Evolutionary conservation across 2,329 filamentous ascomycete species (phyloP).

Genomic region (Tetracladium maxilliforme): DNA sequence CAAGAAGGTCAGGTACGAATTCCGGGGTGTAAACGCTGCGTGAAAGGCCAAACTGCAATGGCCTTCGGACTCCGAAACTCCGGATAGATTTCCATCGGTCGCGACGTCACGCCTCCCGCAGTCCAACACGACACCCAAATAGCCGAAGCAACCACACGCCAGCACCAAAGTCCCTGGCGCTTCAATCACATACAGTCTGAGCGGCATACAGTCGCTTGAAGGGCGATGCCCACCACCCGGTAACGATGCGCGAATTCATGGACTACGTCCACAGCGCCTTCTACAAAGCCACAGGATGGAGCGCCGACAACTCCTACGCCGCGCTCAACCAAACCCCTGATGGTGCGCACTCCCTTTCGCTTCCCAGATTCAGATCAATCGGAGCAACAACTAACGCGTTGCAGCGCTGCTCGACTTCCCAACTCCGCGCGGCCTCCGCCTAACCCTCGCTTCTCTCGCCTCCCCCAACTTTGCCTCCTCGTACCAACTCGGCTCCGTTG

Average conservation of each 20-base stretch:
- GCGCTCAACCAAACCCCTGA: conserved; percentile 71
- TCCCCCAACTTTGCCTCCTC: conserved; percentile 89
- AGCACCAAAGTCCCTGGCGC: too few relatives aligned
- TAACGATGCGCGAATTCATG: conserved; percentile 85
- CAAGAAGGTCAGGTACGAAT: too few relatives aligned
- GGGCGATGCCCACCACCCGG: neutral
- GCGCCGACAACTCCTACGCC: conserved; percentile 82
- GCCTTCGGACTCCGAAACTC: too few relatives aligned
- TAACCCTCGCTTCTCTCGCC: conserved; percentile 82
- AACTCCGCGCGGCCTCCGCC: conserved; percentile 68
- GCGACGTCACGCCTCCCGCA: too few relatives aligned
- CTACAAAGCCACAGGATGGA: conserved; percentile 76
- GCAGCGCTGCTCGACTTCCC: conserved; percentile 76
- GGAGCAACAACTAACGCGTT: conserved; percentile 9
- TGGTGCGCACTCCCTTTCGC: conserved; percentile 31
- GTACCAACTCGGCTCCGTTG: conserved; percentile 79
- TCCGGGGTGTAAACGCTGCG: too few relatives aligned
- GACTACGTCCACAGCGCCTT: conserved; percentile 90
- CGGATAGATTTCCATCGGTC: too few relatives aligned
- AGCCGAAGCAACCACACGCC: too few relatives aligned
- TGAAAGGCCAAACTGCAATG: too few relatives aligned
- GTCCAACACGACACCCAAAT: too few relatives aligned
- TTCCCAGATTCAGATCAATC: conserved; percentile 2
- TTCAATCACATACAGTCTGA: too few relatives aligned
- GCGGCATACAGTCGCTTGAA: too few relatives aligned